A percentile compares a stretch with the other conserved stretches of the same genome.
Evolutionary conservation across 768 basidiomycete genomes (phyloP).

Genomic region (Hysterangium stoloniferum): DNA sequence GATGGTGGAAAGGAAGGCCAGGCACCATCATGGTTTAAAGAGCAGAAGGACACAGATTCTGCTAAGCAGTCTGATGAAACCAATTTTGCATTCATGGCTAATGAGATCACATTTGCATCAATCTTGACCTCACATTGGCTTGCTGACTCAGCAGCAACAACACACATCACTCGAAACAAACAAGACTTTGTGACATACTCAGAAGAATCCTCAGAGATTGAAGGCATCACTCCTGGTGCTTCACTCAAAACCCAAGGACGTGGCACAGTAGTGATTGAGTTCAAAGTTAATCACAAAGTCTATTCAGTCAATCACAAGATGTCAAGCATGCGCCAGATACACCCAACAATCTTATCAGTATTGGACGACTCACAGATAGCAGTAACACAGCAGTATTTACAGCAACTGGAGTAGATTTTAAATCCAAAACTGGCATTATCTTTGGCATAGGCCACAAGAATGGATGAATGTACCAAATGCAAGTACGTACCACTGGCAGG

Average conservation of each 20-base stretch:
- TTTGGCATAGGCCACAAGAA: not conserved
- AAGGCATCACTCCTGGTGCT: no score
- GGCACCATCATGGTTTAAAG: conserved; percentile 4
- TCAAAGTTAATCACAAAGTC: no score
- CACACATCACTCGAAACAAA: no score
- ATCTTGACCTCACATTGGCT: no score
- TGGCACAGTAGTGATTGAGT: no score
- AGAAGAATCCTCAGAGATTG: no score
- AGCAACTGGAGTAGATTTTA: not conserved
- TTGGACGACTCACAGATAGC: not conserved
- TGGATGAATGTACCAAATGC: not conserved
- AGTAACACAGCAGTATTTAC: not conserved
- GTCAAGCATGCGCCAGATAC: not conserved
- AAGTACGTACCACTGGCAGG: not conserved
- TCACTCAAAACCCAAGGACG: no score
- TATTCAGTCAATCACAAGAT: conserved; percentile 11
- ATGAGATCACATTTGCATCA: no score
- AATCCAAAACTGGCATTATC: not conserved
- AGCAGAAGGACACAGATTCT: not conserved
- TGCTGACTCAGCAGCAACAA: no score
- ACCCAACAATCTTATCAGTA: no score
- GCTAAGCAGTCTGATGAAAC: not conserved
- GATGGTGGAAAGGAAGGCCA: conserved; percentile 17
- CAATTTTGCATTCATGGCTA: not conserved
- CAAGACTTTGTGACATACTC: no score